Conservation (phyloP, 2,329 filamentous ascomycete genomes). For the Aurifilum marmelostoma region DNA sequence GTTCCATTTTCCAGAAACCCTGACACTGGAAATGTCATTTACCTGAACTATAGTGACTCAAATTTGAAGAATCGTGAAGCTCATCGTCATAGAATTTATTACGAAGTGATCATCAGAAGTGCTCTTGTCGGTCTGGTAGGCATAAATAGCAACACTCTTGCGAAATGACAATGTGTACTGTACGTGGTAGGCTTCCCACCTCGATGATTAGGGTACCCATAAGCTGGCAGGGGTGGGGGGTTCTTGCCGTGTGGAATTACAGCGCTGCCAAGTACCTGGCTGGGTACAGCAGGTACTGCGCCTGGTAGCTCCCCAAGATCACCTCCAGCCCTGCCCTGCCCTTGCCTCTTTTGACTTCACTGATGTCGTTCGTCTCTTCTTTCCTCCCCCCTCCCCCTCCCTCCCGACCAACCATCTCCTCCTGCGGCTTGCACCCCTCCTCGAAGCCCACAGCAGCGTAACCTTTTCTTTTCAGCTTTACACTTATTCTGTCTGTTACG, state of each 20-base stretch:
- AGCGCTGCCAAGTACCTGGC: slow-evolving; percentile 1
- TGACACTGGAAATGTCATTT: background rate
- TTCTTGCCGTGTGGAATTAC: background rate
- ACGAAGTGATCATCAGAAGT: background rate
- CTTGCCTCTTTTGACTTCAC: background rate
- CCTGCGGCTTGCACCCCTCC: background rate
- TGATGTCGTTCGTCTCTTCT: background rate
- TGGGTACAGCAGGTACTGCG: background rate
- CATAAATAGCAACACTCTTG: background rate
- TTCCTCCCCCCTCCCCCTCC: background rate
- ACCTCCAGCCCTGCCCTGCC: background rate
- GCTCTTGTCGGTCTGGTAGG: background rate
- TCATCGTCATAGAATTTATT: background rate
- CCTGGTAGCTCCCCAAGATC: background rate
- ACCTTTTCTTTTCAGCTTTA: background rate
- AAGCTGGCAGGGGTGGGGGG: background rate
- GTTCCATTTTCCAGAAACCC: background rate
- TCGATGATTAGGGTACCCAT: slow-evolving; percentile 5
- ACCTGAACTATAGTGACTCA: background rate
- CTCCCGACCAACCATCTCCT: background rate
- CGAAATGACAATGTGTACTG: slow-evolving; percentile 1
- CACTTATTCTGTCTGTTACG: background rate
- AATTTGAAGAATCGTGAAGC: background rate
- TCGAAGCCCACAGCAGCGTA: background rate
- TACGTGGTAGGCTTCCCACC: background rate